Evolutionary conservation across 73 alveolate species (phyloP).

Genomic region (Tetrahymena malaccensis): DNA sequence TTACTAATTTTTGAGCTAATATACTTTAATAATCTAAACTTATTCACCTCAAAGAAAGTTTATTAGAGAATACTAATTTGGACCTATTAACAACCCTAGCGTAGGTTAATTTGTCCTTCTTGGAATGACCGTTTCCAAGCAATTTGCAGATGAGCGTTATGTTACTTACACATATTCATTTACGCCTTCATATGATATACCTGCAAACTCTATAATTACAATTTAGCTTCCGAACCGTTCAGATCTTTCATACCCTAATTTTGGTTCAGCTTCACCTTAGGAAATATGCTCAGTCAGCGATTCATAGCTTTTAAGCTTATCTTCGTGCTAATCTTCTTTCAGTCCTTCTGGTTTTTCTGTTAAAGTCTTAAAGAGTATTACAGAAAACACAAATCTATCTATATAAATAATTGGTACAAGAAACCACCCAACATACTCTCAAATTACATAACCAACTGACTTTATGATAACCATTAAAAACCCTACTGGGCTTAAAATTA

Average conservation of each 20-base stretch:
- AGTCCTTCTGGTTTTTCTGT: neutral
- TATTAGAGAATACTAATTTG: neutral
- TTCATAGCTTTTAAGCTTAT: neutral
- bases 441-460: neutral
- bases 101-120: neutral
- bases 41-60: neutral
- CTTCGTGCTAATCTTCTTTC: neutral
- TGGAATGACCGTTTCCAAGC: neutral
- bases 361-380: neutral
- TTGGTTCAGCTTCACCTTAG: constrained; percentile 7
- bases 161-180: constrained; percentile 11
- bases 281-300: neutral
- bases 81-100: neutral
- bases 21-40: neutral
- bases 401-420: constrained; percentile 13
- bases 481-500: neutral
- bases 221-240: constrained; percentile 11
- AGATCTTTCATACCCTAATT: neutral
- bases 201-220: constrained; percentile 7
- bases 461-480: neutral
- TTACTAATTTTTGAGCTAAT: neutral
- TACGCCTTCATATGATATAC: constrained; percentile 21
- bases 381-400: neutral
- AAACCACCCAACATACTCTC: neutral
- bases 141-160: constrained; percentile 18